Evolutionary conservation across 805 yeast genomes (phyloP).

Genomic region (Yueomyces sp.): DNA sequence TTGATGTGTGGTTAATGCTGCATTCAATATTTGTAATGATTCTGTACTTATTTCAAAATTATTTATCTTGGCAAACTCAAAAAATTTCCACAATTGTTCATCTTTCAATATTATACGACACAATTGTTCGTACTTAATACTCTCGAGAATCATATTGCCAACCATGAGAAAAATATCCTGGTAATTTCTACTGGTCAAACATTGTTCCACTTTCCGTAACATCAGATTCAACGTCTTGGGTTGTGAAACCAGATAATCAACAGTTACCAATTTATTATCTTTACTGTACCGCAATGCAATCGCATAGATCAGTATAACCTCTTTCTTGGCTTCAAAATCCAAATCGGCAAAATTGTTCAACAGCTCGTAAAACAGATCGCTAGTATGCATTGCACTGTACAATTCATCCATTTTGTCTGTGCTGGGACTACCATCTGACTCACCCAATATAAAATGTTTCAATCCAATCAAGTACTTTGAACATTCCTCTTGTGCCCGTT

Average conservation of each 20-base stretch:
- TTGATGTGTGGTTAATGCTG: conserved; percentile 56
- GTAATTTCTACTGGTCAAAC: conserved; percentile 6
- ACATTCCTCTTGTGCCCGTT: conserved; percentile 59
- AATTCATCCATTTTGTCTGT: conserved; percentile 65
- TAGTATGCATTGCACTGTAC: conserved; percentile 64
- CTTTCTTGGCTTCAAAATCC: conserved; percentile 85
- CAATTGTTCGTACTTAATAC: conserved; percentile 64
- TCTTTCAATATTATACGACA: conserved; percentile 46
- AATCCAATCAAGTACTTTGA: conserved; percentile 51
- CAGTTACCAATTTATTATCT: conserved; percentile 71
- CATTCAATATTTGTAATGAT: conserved; percentile 65
- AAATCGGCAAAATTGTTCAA: conserved; percentile 46
- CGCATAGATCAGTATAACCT: conserved; percentile 58
- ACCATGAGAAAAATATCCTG: conserved; percentile 56
- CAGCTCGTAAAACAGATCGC: conserved; percentile 55
- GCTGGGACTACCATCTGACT: conserved; percentile 37
- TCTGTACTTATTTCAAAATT: conserved; percentile 88
- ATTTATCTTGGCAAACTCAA: conserved; percentile 59
- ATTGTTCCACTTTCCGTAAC: conserved; percentile 54
- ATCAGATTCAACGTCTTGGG: conserved; percentile 54
- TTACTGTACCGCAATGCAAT: conserved; percentile 67
- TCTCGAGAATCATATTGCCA: conserved; percentile 74
- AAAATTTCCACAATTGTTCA: conserved; percentile 66
- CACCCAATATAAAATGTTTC: conserved; percentile 50
- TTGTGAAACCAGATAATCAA: conserved; percentile 59